Evolutionary conservation across 192 early-diverging fungal genomes (phyloP).

Genomic region (Umbelopsis isabellina): DNA sequence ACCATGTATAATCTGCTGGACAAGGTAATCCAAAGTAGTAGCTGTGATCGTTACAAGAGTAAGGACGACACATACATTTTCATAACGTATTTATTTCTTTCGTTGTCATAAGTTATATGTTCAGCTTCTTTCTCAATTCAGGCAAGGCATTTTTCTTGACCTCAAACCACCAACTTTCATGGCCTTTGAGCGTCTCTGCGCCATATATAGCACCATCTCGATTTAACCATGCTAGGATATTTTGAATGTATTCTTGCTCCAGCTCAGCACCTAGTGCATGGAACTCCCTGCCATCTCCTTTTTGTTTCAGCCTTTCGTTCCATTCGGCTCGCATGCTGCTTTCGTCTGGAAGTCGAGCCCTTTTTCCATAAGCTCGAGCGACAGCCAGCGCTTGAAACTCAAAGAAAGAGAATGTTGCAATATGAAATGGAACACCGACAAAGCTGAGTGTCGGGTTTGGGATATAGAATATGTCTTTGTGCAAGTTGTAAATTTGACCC

Average conservation of each 20-base stretch:
- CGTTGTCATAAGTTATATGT: not conserved
- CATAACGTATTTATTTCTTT: too few relatives aligned
- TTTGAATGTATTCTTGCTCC: conserved; percentile 24
- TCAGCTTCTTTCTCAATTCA: not conserved
- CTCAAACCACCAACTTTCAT: conserved; percentile 18
- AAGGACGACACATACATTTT: too few relatives aligned
- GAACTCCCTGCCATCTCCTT: conserved; percentile 23
- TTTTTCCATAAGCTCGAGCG: conserved; percentile 35
- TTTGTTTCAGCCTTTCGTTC: conserved; percentile 6
- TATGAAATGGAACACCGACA: conserved; percentile 52
- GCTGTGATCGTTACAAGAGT: too few relatives aligned
- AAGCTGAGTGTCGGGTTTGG: conserved; percentile 53
- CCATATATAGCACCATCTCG: conserved; percentile 10
- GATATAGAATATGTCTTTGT: conserved; percentile 44
- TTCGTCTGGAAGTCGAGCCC: conserved; percentile 27
- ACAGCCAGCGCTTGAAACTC: conserved; percentile 55
- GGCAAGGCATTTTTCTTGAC: conserved; percentile 22
- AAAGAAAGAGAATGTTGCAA: conserved; percentile 59
- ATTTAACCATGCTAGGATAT: conserved; percentile 24
- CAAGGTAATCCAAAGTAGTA: too few relatives aligned
- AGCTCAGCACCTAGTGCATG: conserved; percentile 25
- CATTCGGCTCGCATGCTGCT: conserved; percentile 36
- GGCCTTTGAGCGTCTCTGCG: not conserved
- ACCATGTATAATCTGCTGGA: too few relatives aligned
- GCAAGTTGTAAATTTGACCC: conserved; percentile 38